phyloP scores from a whole-genome alignment of 164 flowering plant genomes.

The Umbilicus rupestris region DNA sequence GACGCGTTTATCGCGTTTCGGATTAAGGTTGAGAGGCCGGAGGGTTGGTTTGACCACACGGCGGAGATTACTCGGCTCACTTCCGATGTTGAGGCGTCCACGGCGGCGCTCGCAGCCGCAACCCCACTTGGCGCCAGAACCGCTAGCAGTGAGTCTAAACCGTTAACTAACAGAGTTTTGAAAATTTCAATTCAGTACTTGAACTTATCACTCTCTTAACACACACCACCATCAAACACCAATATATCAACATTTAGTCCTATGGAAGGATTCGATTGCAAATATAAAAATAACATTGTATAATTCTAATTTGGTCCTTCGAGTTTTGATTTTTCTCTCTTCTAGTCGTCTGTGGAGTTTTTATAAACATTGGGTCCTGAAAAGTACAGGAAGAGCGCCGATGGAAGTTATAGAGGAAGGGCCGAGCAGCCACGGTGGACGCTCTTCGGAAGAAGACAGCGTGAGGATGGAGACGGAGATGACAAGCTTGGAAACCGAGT shows the following conservation, averaged over 20 bases:
- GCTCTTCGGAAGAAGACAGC: not conserved
- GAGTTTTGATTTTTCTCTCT: not conserved
- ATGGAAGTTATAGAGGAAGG: constrained; percentile 29
- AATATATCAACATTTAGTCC: too few relatives aligned
- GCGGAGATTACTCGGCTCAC: constrained; percentile 22
- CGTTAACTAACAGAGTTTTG: too few relatives aligned
- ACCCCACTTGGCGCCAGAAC: constrained; percentile 19
- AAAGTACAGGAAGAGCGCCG: constrained; percentile 14
- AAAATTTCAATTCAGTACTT: not conserved
- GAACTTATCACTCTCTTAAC: not conserved
- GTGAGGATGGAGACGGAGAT: not conserved
- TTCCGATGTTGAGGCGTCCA: constrained; percentile 20
- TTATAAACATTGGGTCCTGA: not conserved
- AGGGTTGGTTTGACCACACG: constrained; percentile 17
- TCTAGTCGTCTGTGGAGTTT: not conserved
- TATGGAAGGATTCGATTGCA: not conserved
- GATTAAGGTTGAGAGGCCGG: constrained; percentile 25
- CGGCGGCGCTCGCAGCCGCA: constrained; percentile 17
- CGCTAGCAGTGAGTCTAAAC: constrained; percentile 18
- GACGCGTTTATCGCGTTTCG: constrained; percentile 32
- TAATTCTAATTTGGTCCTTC: not conserved
- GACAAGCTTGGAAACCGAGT: not conserved
- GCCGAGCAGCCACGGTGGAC: constrained; percentile 6
- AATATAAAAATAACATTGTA: not conserved
- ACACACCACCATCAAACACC: too few relatives aligned